A percentile compares a stretch with the other conserved stretches of the same genome.
Conservation (phyloP, 805 yeast species). For the Suhomyces faveliae region DNA sequence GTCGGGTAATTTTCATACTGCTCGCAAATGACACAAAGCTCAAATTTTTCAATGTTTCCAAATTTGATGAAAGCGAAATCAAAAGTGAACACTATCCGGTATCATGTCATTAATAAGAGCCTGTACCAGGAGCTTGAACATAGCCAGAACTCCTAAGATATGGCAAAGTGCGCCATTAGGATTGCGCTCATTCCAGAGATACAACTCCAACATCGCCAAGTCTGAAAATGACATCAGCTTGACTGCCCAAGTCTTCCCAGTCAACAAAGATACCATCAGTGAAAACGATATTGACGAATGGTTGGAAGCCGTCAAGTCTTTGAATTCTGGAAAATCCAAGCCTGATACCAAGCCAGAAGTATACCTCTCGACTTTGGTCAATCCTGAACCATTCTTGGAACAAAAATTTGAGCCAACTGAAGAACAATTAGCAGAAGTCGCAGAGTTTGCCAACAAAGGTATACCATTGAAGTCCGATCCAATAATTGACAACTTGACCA, state of each 20-base stretch:
- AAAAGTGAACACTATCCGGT: neutral
- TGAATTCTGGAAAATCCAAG: conserved; percentile 29
- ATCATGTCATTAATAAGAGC: conserved; percentile 6
- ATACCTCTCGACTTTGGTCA: conserved; percentile 37
- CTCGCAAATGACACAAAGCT: neutral
- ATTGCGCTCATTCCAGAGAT: conserved; percentile 11
- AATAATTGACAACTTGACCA: conserved; percentile 73
- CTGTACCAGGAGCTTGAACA: conserved; percentile 1
- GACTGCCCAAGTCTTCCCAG: conserved; percentile 38
- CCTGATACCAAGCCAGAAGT: conserved; percentile 37
- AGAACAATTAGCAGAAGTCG: conserved; percentile 61
- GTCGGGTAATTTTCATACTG: conserved; percentile 2
- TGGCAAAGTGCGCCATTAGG: neutral
- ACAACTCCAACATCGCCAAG: conserved; percentile 8
- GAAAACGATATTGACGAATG: conserved; percentile 47
- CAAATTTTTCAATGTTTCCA: conserved; percentile 5
- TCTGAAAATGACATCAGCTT: conserved; percentile 14
- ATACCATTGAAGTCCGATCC: conserved; percentile 67
- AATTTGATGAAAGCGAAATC: neutral
- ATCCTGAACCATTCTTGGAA: conserved; percentile 35
- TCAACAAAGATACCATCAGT: conserved; percentile 34
- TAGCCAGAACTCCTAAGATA: neutral
- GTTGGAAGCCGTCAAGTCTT: conserved; percentile 43
- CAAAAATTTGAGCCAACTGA: conserved; percentile 55
- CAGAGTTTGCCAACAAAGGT: conserved; percentile 46